phyloP scores from a whole-genome alignment of 768 basidiomycete genomes.

The Rhizopogon vinicolor region DNA sequence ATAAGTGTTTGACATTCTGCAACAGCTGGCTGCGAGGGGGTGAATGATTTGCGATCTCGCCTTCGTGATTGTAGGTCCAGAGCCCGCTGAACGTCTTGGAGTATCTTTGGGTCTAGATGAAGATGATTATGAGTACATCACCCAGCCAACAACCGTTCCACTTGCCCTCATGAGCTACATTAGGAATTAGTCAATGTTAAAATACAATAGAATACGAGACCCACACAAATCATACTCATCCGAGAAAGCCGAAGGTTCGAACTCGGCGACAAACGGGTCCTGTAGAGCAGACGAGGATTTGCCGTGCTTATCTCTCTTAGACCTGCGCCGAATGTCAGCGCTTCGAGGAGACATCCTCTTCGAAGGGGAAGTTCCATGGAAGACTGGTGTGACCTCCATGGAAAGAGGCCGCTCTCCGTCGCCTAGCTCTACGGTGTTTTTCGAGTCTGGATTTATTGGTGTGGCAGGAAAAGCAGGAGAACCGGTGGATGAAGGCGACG shows the following conservation, averaged over 20 bases:
- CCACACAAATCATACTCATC: conserved; percentile 78
- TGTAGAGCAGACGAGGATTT: conserved; percentile 15
- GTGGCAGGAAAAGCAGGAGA: conserved; percentile 11
- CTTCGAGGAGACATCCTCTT: conserved; percentile 13
- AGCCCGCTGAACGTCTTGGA: conserved; percentile 78
- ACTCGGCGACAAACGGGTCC: conserved; percentile 27
- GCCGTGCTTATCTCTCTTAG: conserved; percentile 9
- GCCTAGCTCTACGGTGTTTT: conserved; percentile 1
- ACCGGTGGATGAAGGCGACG: conserved; percentile 26
- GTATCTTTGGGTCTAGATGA: conserved; percentile 63
- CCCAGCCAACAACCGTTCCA: conserved; percentile 7
- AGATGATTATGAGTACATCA: conserved; percentile 9
- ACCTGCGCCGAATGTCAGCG: conserved; percentile 17
- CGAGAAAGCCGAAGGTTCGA: conserved; percentile 47
- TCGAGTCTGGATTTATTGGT: conserved; percentile 11
- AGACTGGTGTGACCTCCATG: conserved; percentile 4
- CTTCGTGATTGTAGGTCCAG: conserved; percentile 69
- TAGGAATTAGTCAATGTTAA: conserved; percentile 3
- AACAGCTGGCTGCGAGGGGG: conserved; percentile 11
- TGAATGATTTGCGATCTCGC: conserved; percentile 49
- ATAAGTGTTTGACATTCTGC: conserved; percentile 19
- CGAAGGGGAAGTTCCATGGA: conserved; percentile 4
- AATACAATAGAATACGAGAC: conserved; percentile 22
- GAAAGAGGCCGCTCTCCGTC: conserved; percentile 20
- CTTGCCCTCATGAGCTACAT: conserved; percentile 71